A percentile compares a stretch with the other conserved stretches of the same genome.
Evolutionary conservation across 306 rosid species (phyloP).

Genomic region (Trifolium dubium): DNA sequence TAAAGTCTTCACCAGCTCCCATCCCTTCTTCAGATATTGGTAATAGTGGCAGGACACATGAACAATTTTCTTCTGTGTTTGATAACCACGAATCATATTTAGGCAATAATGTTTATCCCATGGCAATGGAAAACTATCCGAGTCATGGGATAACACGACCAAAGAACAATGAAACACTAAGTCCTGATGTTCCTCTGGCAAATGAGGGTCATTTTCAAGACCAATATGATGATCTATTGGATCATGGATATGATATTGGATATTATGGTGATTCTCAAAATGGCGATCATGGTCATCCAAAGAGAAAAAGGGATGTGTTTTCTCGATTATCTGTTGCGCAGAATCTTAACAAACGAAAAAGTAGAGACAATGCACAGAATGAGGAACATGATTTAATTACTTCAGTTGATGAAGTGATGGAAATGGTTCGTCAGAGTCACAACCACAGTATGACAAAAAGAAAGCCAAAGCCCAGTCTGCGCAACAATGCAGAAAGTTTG

Average conservation of each 20-base stretch:
- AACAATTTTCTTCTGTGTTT: slow-evolving; percentile 38
- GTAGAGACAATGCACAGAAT: not conserved
- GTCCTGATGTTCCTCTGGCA: slow-evolving; percentile 28
- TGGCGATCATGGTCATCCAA: slow-evolving; percentile 29
- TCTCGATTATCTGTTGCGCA: slow-evolving; percentile 52
- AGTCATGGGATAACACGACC: slow-evolving; percentile 42
- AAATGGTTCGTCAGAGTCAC: slow-evolving; percentile 44
- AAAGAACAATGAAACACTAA: slow-evolving; percentile 26
- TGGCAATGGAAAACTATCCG: slow-evolving; percentile 40
- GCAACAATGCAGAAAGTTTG: slow-evolving; percentile 34
- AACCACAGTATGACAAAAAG: slow-evolving; percentile 34
- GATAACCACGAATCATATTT: slow-evolving; percentile 34
- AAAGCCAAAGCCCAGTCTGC: slow-evolving; percentile 42
- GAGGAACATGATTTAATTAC: slow-evolving; percentile 34
- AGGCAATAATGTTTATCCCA: slow-evolving; percentile 32
- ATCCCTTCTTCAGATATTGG: slow-evolving; percentile 41
- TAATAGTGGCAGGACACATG: slow-evolving; percentile 36
- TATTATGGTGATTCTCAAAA: slow-evolving; percentile 37
- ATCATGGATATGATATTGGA: slow-evolving; percentile 44
- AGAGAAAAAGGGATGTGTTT: slow-evolving; percentile 51
- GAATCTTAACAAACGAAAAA: slow-evolving; percentile 34
- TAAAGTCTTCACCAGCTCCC: slow-evolving; percentile 32
- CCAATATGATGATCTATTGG: slow-evolving; percentile 32
- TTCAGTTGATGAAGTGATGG: slow-evolving; percentile 62
- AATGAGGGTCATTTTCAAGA: slow-evolving; percentile 31